Evolutionary conservation across 192 early-diverging fungal species (phyloP), one percentile per base, ranked within the genome.

Genomic region (Coemansia sp.): DNA sequence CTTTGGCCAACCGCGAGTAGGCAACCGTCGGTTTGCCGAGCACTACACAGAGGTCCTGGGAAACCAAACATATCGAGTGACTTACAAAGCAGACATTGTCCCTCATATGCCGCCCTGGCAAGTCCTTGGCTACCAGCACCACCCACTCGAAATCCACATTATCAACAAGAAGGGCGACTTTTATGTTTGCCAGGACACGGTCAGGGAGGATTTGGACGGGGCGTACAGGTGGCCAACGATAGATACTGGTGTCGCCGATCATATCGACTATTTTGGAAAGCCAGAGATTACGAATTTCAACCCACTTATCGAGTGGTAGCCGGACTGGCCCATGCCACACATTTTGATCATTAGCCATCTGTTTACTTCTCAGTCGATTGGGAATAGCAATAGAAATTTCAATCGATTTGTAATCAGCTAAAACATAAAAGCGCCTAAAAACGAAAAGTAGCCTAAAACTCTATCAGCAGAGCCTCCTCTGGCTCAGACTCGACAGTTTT

Each of bases 161-260:
- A 73, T 83, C 21, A 75, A 83, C 63, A 74, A 74, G 46, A 62
- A 58, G 1, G 72, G 69, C 30, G 75, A 83, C 48, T 74, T 83
- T 56, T 83, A 83, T 30, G 80, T 77, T 26, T 83, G 80, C 75
- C 75, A 83, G 14, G 77, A 77, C 35, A 75, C 75, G 8, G 80
- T 77, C 6, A 64, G 80, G 39, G 80, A 83, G 51, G 80, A 83
- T 46, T 59, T 83, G 44, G 76, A 75, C 15, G 80, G 80, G 21
- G 80, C 80, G 8, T 83, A 83, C 56, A 83, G 80, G 60, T 83
- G 80, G 80, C 80, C 80, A 12, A 83, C 75, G 16, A 77, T 83
- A 34, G 80, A 83, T 38, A 77, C 75, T 12, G 75, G 80, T 35
- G 68, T 83, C 20, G 64, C 69, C 24, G 80, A 83, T 44, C 80